Percentiles rank a stretch among this genome's conserved stretches.
These are phyloP conservation scores for Mangifera indica DNA, from an alignment of 345 rosid species.

Conservation along the genomic window DNA sequence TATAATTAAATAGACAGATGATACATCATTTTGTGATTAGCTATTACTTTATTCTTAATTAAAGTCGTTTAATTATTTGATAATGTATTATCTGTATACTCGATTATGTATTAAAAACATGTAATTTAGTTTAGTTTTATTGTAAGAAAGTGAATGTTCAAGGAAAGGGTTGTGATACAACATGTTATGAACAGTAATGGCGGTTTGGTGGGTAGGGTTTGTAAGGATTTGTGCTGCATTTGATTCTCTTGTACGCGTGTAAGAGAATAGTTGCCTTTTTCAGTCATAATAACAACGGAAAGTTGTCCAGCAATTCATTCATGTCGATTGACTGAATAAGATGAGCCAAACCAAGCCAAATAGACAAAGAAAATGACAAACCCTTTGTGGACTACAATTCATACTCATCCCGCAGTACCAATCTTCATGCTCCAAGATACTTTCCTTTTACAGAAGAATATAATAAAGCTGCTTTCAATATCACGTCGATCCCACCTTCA, in stretches of 20 bases:
- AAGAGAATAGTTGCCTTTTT: conserved; percentile 1
- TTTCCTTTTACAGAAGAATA: conserved; percentile 17
- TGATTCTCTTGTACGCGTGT: conserved; percentile 16
- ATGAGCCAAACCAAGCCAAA: too few species aligned
- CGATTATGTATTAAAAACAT: too few species aligned
- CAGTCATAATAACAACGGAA: conserved; percentile 26
- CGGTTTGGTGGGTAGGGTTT: background rate
- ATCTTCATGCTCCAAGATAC: conserved; percentile 1
- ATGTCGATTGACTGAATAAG: background rate
- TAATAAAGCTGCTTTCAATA: conserved; percentile 30
- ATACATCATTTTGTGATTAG: too few species aligned
- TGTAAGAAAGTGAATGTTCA: too few species aligned
- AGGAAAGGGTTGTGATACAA: too few species aligned
- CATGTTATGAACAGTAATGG: too few species aligned
- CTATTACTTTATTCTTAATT: too few species aligned
- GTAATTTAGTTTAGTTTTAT: too few species aligned
- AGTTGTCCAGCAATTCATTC: conserved; percentile 8
- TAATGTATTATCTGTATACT: too few species aligned
- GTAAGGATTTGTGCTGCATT: conserved; percentile 17
- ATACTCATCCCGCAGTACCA: background rate
- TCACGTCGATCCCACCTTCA: too few species aligned
- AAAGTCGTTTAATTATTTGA: too few species aligned
- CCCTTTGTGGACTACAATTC: conserved; percentile 12
- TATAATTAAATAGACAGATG: too few species aligned
- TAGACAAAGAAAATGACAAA: conserved; percentile 12